These are phyloP conservation scores for Alternaria solani DNA, from an alignment of 2,329 filamentous ascomycete species.

Conservation along the genomic window DNA sequence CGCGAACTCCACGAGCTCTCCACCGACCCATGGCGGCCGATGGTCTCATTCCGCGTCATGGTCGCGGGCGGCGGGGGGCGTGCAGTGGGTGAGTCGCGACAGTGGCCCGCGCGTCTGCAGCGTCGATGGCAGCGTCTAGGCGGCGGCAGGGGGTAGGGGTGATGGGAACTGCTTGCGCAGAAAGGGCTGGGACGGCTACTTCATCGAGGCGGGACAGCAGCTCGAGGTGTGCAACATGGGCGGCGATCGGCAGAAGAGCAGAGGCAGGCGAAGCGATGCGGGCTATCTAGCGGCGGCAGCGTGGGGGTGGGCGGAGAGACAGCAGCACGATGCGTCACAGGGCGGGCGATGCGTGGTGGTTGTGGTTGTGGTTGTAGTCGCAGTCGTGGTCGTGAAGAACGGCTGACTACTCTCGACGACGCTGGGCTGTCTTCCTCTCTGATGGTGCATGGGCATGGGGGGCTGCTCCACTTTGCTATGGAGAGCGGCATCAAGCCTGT, in stretches of 20 bases:
- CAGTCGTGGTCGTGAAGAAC: not conserved
- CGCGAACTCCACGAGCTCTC: slow-evolving; percentile 73
- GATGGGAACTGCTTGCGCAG: slow-evolving; percentile 44
- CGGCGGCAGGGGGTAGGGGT: slow-evolving; percentile 19
- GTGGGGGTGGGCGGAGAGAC: not conserved
- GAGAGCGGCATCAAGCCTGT: slow-evolving; percentile 15
- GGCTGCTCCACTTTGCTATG: slow-evolving; percentile 17
- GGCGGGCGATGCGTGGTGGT: not conserved
- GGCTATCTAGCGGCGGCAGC: not conserved
- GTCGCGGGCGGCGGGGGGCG: slow-evolving; percentile 25
- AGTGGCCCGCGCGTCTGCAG: slow-evolving; percentile 27
- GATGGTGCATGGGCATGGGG: slow-evolving; percentile 2
- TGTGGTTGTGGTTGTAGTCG: not conserved
- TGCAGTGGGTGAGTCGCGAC: slow-evolving; percentile 22
- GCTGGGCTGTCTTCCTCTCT: not conserved
- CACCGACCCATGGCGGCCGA: slow-evolving; percentile 70
- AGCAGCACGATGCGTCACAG: not conserved
- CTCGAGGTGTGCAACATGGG: slow-evolving; percentile 33
- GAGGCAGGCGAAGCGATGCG: slow-evolving; percentile 8
- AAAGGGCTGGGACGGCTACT: slow-evolving; percentile 49
- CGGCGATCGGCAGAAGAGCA: slow-evolving; percentile 13
- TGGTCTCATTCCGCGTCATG: slow-evolving; percentile 73
- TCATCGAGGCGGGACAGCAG: slow-evolving; percentile 46
- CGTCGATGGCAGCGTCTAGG: not conserved
- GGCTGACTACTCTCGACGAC: slow-evolving; percentile 1